Evolutionary conservation across 2,329 filamentous ascomycete genomes (phyloP).

Genomic region (Ceratocystis cacaofunesta): DNA sequence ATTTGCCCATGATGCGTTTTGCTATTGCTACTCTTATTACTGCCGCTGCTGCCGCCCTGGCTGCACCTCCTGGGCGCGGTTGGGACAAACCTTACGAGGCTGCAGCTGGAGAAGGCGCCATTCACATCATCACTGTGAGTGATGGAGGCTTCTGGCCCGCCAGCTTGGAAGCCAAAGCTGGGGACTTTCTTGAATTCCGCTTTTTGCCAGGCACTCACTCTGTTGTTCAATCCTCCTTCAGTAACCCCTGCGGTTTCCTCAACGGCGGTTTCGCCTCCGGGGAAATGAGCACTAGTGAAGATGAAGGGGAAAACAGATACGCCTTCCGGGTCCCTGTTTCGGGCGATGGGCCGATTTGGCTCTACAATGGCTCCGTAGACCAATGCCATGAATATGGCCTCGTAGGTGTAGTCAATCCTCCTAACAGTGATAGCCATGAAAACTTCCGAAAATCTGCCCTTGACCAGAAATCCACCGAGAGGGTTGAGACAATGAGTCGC

Average conservation of each 20-base stretch:
- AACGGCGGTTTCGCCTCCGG: background rate
- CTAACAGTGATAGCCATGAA: too few relatives aligned
- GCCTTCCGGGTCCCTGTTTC: too few relatives aligned
- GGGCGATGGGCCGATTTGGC: too few relatives aligned
- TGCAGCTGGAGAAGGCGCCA: background rate
- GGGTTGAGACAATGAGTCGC: too few relatives aligned
- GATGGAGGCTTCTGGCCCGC: background rate
- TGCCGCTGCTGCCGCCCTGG: background rate
- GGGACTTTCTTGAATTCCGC: background rate
- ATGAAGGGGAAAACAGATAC: conserved; percentile 18
- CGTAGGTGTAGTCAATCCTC: too few relatives aligned
- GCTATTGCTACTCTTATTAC: background rate
- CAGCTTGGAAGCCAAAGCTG: background rate
- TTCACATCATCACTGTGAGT: background rate
- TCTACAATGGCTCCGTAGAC: too few relatives aligned
- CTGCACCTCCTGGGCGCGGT: background rate
- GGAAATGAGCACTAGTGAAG: background rate
- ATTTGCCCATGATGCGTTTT: background rate
- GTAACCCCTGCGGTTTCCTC: conserved; percentile 30
- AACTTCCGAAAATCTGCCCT: too few relatives aligned
- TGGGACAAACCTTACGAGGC: background rate
- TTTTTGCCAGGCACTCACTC: background rate
- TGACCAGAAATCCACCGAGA: too few relatives aligned
- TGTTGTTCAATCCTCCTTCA: conserved; percentile 23
- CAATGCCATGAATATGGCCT: too few relatives aligned